Percentiles rank a stretch among this genome's conserved stretches.
Evolutionary conservation across 1,284 basidiomycete genomes (phyloP).

Genomic region (Garcileccinum viscosum): DNA sequence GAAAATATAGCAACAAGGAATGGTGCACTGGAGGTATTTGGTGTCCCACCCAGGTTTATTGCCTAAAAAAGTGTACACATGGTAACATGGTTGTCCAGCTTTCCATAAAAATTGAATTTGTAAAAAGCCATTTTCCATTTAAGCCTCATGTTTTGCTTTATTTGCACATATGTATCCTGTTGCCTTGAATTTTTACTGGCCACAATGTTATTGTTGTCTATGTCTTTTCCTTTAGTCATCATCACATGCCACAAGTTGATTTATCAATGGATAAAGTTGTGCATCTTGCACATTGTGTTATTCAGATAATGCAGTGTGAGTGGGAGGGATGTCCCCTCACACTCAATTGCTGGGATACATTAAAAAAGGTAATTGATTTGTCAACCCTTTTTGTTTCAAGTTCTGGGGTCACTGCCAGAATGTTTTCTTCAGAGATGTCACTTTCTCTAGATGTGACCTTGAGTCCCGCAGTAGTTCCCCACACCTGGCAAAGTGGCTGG

Average conservation of each 20-base stretch:
- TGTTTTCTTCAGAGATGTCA: constrained; percentile 1
- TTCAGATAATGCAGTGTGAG: constrained; percentile 35
- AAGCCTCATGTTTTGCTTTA: constrained; percentile 2
- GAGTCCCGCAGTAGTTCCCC: constrained; percentile 19
- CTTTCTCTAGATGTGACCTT: constrained; percentile 4
- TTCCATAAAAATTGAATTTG: too few species aligned
- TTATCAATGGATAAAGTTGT: constrained; percentile 30
- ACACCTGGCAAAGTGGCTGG: constrained; percentile 8
- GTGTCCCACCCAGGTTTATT: too few species aligned
- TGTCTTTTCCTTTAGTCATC: constrained; percentile 9
- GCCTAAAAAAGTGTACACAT: too few species aligned
- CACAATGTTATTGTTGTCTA: background rate
- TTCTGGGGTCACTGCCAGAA: constrained; percentile 6
- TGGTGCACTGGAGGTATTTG: too few species aligned
- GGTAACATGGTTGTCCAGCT: too few species aligned
- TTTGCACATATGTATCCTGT: constrained; percentile 20
- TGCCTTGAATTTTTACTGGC: background rate
- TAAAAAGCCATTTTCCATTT: too few species aligned
- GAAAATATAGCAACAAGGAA: too few species aligned
- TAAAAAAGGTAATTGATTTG: constrained; percentile 35
- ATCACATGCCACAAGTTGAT: constrained; percentile 22
- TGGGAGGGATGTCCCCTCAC: constrained; percentile 30
- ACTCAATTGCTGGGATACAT: constrained; percentile 36
- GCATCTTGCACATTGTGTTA: constrained; percentile 30
- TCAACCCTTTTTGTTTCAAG: constrained; percentile 2